phyloP scores from a whole-genome alignment of 305 asterid species.

The Fraxinus velutina region DNA sequence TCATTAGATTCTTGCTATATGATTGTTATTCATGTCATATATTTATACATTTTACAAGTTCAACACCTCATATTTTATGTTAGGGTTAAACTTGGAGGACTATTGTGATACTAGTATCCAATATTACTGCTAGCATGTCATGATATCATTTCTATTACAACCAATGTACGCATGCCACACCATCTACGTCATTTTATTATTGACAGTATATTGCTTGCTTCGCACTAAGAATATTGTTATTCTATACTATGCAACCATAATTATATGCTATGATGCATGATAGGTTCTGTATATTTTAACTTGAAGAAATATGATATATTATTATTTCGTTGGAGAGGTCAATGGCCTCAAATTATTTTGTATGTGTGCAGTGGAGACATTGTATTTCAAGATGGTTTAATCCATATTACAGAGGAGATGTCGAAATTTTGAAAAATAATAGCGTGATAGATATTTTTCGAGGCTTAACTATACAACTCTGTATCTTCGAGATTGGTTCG shows the following conservation, averaged over 20 bases:
- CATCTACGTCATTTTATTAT: background rate
- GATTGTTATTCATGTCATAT: background rate
- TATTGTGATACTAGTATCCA: background rate
- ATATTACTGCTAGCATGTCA: background rate
- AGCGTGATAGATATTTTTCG: background rate
- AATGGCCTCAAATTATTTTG: background rate
- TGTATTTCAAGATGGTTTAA: background rate
- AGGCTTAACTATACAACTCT: background rate
- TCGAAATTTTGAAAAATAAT: background rate
- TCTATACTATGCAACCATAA: background rate
- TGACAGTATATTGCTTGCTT: background rate
- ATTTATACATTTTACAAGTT: background rate
- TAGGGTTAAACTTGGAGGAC: background rate
- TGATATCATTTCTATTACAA: background rate
- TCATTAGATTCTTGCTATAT: background rate
- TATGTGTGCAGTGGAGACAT: background rate
- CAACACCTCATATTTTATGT: background rate
- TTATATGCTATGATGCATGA: background rate
- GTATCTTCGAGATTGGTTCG: background rate
- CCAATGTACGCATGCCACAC: background rate
- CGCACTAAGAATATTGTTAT: background rate
- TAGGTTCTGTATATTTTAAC: background rate
- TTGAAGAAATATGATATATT: background rate
- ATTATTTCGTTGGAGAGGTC: background rate
- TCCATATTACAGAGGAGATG: background rate